Percentiles rank a stretch among this genome's conserved stretches.
Conservation (phyloP, 208 protist genomes). For the Wallacemonas collosoma region DNA sequence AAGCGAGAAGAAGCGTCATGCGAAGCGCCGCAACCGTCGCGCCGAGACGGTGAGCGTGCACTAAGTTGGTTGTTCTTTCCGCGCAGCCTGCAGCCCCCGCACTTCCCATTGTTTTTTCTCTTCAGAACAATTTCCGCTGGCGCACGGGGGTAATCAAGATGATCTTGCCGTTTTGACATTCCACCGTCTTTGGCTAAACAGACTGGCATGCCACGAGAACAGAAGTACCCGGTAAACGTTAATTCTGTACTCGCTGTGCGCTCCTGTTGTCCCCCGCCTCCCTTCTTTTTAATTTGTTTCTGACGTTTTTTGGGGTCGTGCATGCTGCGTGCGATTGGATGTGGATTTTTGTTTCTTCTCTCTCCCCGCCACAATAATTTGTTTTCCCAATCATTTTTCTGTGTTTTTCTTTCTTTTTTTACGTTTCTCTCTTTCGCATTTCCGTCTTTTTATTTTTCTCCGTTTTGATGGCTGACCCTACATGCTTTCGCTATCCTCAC, state of each 20-base stretch:
- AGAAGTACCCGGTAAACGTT: not conserved
- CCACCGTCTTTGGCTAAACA: not conserved
- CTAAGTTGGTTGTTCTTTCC: not conserved
- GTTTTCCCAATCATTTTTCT: not conserved
- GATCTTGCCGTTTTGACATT: not conserved
- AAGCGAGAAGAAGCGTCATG: conserved; percentile 1
- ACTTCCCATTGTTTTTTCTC: conserved; percentile 15
- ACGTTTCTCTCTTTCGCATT: not conserved
- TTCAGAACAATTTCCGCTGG: not conserved
- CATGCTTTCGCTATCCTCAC: not conserved
- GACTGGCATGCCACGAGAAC: not conserved
- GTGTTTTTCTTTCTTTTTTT: conserved; percentile 12
- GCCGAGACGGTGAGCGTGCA: not conserved
- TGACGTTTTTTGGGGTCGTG: not conserved
- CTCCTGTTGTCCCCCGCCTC: not conserved
- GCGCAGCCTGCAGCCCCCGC: not conserved
- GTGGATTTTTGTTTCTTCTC: too few species aligned
- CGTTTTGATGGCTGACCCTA: not conserved
- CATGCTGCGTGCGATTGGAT: not conserved
- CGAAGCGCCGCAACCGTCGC: not conserved
- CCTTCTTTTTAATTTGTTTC: conserved; percentile 10
- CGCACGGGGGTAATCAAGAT: not conserved
- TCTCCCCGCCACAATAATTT: not conserved
- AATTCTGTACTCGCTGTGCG: not conserved
- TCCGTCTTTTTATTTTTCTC: not conserved